These are phyloP conservation scores for Fusarium veterinarium DNA, from an alignment of 2,329 filamentous ascomycete genomes.

Conservation along the genomic window DNA sequence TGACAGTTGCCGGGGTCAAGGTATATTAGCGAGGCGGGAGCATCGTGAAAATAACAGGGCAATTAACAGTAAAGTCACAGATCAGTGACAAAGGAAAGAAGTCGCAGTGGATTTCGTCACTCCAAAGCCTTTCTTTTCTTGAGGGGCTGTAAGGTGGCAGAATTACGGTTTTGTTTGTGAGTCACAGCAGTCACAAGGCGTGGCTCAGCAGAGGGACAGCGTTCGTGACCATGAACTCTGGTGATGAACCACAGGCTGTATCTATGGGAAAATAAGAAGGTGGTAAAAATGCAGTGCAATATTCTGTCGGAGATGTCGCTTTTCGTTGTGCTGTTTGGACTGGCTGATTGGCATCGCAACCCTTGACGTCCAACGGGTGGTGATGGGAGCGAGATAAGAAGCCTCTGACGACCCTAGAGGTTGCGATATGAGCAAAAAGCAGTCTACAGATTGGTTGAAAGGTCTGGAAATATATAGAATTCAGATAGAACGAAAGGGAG, in stretches of 20 bases:
- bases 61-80: background rate
- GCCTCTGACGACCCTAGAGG: background rate
- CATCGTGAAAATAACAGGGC: background rate
- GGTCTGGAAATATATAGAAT: fast-evolving
- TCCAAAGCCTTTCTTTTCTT: background rate
- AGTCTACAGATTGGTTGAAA: fast-evolving
- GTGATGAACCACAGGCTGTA: fast-evolving
- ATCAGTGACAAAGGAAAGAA: fast-evolving
- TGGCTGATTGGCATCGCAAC: no score
- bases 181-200: background rate
- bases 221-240: fast-evolving
- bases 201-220: no score
- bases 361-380: background rate
- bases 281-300: fast-evolving
- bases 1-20: background rate
- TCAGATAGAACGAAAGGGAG: background rate
- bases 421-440: fast-evolving
- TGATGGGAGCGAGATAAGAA: background rate
- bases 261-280: fast-evolving
- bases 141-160: background rate
- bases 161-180: background rate
- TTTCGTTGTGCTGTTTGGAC: background rate
- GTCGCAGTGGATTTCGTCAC: fast-evolving
- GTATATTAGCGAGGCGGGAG: background rate
- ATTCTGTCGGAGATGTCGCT: fast-evolving